Base-by-base conservation (phyloP, 2,329 filamentous ascomycete genomes). In the Pleurostoma richardsiae region DNA sequence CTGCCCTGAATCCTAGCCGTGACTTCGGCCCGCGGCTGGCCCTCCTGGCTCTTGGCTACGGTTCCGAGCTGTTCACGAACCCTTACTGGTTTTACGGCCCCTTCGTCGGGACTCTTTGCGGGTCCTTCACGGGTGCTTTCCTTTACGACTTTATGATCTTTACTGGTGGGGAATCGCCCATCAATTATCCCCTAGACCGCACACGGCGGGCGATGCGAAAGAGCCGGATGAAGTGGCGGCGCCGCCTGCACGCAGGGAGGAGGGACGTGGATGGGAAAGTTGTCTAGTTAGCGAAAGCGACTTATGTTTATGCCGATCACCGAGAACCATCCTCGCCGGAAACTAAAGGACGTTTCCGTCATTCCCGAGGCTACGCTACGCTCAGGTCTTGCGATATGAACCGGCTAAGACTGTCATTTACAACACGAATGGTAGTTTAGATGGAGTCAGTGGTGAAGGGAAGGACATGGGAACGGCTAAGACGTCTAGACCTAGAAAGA, bases 121-220 rank as follows among this genome's bases (percentile, higher is more conserved):
- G 67, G 8, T 64, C 62, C 29, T 63, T 72, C 29, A 59, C 69
- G 39, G 71, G 72, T 1, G 72, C 59, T 6, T 72, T 75, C 50
- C 57, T 76, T 49, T 78, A 79, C 57, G 75, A 77, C 56, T 65
- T 70, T 50, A 69, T 67, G 52, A 76, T 71, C 52, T 77, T 77
- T 53, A 71, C 70, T 1, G 69, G 71, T 4, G 73, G 72, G 1
- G 74, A 77, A 54, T 70, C 66, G 40, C 74, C 73, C 10, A 71
- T 75, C 47, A 78, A 73, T 58, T 72, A 79, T 59, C 70, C 70
- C 3, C 68, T 71, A 29, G 63, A 63, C 49, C 60, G 68, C 41
- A 69, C 66, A 6, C 59, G 65, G 54, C 59, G 69, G 30, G 64
- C 66, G 3, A 55, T 66, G 33, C 53, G 52, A 54, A 82, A 82